phyloP scores from a whole-genome alignment of 1,284 basidiomycete genomes.

The Lentinus polychrous region DNA sequence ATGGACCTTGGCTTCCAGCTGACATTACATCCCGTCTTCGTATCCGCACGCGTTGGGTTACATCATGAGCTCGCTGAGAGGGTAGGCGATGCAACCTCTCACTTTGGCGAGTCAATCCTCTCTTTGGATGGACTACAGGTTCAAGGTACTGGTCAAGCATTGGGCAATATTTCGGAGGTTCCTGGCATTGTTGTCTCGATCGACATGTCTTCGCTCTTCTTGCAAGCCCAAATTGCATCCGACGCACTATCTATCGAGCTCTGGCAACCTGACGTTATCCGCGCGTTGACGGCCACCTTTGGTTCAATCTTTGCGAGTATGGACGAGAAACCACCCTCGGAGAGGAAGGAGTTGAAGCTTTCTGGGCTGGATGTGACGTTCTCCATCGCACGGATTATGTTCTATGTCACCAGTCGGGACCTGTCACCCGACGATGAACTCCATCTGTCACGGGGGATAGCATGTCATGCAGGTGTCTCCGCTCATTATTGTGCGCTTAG shows the following conservation, averaged over 20 bases:
- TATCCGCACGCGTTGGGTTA: slow-evolving; percentile 19
- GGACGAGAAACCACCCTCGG: slow-evolving; percentile 8
- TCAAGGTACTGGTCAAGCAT: slow-evolving; percentile 32
- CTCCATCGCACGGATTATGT: slow-evolving; percentile 55
- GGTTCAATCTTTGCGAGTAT: background rate
- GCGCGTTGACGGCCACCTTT: slow-evolving; percentile 34
- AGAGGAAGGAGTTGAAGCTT: background rate
- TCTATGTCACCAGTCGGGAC: slow-evolving; percentile 71
- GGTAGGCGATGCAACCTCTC: slow-evolving; percentile 11
- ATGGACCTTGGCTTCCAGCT: slow-evolving; percentile 18
- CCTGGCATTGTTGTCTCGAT: slow-evolving; percentile 38
- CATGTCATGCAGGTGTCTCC: slow-evolving; percentile 51
- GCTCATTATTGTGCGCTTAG: slow-evolving; percentile 57
- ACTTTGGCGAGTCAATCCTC: slow-evolving; percentile 34
- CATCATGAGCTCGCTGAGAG: slow-evolving; percentile 5
- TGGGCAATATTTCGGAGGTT: slow-evolving; percentile 44
- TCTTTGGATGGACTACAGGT: slow-evolving; percentile 53
- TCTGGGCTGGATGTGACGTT: slow-evolving; percentile 52
- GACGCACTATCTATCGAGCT: slow-evolving; percentile 67
- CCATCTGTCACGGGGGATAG: slow-evolving; percentile 68
- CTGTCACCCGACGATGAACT: slow-evolving; percentile 64
- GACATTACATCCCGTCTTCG: slow-evolving; percentile 18
- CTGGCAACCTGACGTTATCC: slow-evolving; percentile 64
- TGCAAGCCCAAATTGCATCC: slow-evolving; percentile 44
- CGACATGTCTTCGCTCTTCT: slow-evolving; percentile 41